Evolutionary conservation across 2,329 filamentous ascomycete genomes (phyloP).

Genomic region (Aspergillus pseudoterreus): DNA sequence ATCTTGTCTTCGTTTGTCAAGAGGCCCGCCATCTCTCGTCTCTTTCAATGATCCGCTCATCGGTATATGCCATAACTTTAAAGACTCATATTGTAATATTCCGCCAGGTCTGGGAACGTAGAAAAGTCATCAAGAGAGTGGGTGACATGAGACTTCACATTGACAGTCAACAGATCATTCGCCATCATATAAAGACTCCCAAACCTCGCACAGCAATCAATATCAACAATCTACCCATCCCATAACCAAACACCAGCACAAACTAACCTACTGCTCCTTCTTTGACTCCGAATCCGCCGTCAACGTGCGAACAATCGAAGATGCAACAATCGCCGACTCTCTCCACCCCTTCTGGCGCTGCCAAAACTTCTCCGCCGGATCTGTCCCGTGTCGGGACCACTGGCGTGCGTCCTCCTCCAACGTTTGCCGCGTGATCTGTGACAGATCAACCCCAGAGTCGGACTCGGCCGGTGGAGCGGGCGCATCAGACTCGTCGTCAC

Average conservation of each 20-base stretch:
- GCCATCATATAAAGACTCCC: too few relatives aligned
- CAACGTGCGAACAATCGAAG: conserved; percentile 38
- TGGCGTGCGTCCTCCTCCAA: conserved; percentile 43
- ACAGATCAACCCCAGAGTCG: conserved; percentile 10
- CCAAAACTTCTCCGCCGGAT: conserved; percentile 41
- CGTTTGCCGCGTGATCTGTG: conserved; percentile 32
- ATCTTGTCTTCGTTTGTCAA: too few relatives aligned
- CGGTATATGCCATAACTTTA: too few relatives aligned
- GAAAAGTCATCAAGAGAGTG: too few relatives aligned
- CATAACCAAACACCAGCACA: too few relatives aligned
- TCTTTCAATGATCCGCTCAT: too few relatives aligned
- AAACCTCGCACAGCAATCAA: too few relatives aligned
- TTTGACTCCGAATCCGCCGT: conserved; percentile 23
- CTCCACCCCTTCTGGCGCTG: conserved; percentile 42
- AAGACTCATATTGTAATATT: neutral
- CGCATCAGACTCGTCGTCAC: conserved; percentile 15
- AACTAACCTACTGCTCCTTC: conserved; percentile 19
- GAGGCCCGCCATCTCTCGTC: too few relatives aligned
- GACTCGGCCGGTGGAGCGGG: conserved; percentile 5
- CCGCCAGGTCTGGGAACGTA: too few relatives aligned
- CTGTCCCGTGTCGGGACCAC: conserved; percentile 30
- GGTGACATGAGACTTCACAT: too few relatives aligned
- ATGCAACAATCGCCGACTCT: conserved; percentile 39
- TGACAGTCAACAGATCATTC: too few relatives aligned
- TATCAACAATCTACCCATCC: too few relatives aligned